A percentile compares a stretch with the other conserved stretches of the same genome.
These are phyloP conservation scores for Ceratobasidium sp. DNA, from an alignment of 1,284 basidiomycete species.

Conservation along the genomic window DNA sequence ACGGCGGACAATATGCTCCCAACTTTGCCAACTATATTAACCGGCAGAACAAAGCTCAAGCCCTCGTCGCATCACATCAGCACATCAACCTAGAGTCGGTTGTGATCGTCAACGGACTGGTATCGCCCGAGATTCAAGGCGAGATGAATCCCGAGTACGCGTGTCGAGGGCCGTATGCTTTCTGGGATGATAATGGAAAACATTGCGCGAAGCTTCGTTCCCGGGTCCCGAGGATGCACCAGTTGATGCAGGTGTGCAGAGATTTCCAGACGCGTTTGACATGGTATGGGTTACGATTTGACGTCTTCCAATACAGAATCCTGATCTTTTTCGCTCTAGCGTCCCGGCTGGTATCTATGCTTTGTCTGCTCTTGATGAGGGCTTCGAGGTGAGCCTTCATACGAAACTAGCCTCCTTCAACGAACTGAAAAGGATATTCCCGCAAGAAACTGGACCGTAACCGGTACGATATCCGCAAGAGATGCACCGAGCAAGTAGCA, in stretches of 20 bases:
- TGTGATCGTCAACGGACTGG: slow-evolving; percentile 31
- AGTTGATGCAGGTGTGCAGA: slow-evolving; percentile 22
- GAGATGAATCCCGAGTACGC: slow-evolving; percentile 41
- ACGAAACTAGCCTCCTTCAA: not conserved
- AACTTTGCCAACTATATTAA: slow-evolving; percentile 68
- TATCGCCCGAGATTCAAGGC: not conserved
- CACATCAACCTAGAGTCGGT: slow-evolving; percentile 40
- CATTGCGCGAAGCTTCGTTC: slow-evolving; percentile 41
- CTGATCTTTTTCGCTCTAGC: not conserved
- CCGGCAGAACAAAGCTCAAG: slow-evolving; percentile 60
- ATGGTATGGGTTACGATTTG: slow-evolving; percentile 16
- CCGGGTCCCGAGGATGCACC: slow-evolving; percentile 17
- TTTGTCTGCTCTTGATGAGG: slow-evolving; percentile 1
- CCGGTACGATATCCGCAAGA: slow-evolving; percentile 31
- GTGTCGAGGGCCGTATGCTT: slow-evolving; percentile 32
- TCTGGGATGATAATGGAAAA: slow-evolving; percentile 40
- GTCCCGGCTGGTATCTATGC: slow-evolving; percentile 33
- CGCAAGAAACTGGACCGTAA: slow-evolving; percentile 11
- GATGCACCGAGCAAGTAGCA: not conserved
- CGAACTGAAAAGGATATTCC: not conserved
- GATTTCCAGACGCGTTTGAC: slow-evolving; percentile 38
- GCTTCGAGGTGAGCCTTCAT: slow-evolving; percentile 20
- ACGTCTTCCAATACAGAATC: not conserved
- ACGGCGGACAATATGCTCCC: slow-evolving; percentile 69
- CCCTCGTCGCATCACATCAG: not conserved